Base-by-base conservation (phyloP, 2,329 filamentous ascomycete genomes). In the Curvularia sp. region DNA sequence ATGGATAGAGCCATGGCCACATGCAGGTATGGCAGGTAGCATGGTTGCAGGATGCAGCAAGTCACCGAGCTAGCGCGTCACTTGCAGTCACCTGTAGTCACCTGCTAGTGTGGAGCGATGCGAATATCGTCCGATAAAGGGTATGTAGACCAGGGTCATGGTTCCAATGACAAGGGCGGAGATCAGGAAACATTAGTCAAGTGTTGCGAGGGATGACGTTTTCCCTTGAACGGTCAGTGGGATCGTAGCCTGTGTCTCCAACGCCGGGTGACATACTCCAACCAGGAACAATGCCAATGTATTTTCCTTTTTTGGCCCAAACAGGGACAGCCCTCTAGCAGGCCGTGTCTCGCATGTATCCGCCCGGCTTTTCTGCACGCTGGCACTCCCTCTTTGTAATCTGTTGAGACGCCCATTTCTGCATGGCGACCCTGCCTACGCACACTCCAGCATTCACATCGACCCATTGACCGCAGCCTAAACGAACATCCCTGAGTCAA, bases 11-110 rank as follows among this genome's bases (percentile, higher is more conserved):
- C 28, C 38, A 47, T 39, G 18, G 19, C 53, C 48, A 55, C 50
- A 54, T 54, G 60, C 55, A 61, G 55, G 43, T 55, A 49, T 49
- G 34, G 39, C 19, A 41, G 25, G n/a, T 12, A n/a, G 5, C 34
- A n/a, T 6, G 13, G 49, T 15, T 30, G 39, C 43, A 49, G 27
- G 47, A 18, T 50, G 57, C 49, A 59, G 60, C 52, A 41, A 59
- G 52, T 43, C 43, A 49, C n/a, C 43, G 45, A 51, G 50, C 53
- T 55, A 38, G 49, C 32, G 41, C 48, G 39, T 25, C 54, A 34
- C 30, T 34, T 34, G 28, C 28, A 30, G 28, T 30, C 30, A 34
- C 30, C 30, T 34, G 30, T 12, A 13, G 48, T 39, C 21, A 42
- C 18, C 28, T 18, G 25, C 25, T 4, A 27, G 25, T 19, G 55